A percentile compares a stretch with the other conserved stretches of the same genome.
Conservation (phyloP, 2,329 filamentous ascomycete genomes). For the Xylaria digitata region DNA sequence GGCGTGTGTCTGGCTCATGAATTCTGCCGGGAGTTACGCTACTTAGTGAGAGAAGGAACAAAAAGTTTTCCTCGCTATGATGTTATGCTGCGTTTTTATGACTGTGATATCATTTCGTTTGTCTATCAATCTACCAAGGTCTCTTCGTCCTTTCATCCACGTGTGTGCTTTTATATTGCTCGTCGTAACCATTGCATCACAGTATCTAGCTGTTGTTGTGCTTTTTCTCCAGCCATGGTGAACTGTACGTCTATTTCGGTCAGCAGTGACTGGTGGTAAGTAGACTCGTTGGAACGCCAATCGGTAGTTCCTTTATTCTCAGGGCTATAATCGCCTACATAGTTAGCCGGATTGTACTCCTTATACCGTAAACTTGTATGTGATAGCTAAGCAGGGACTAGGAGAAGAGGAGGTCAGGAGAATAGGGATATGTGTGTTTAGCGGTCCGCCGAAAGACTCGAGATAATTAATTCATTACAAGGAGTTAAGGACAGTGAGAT, state of each 20-base stretch:
- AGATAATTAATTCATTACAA: not conserved
- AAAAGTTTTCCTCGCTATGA: slow-evolving; percentile 45
- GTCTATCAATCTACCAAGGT: slow-evolving; percentile 28
- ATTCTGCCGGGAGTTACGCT: slow-evolving; percentile 50
- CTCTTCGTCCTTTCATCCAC: slow-evolving; percentile 9
- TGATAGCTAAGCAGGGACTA: not conserved
- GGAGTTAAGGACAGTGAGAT: not conserved
- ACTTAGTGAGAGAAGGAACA: slow-evolving; percentile 50
- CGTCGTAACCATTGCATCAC: not conserved
- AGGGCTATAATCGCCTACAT: not conserved
- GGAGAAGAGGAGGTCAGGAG: not conserved
- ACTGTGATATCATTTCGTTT: slow-evolving; percentile 38
- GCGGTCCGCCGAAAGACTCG: not conserved
- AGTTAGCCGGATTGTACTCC: too few relatives aligned
- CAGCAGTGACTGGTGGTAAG: not conserved
- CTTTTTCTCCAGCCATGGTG: too few relatives aligned
- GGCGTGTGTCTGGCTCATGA: slow-evolving; percentile 49
- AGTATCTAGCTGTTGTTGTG: too few relatives aligned
- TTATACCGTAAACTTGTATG: not conserved
- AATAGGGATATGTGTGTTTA: not conserved
- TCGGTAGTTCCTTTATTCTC: not conserved
- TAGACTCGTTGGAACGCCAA: not conserved
- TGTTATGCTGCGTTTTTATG: slow-evolving; percentile 35
- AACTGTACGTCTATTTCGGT: not conserved
- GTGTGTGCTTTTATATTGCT: slow-evolving; percentile 1